These are phyloP conservation scores for Coemansia sp. DNA, from an alignment of 192 early-diverging fungal species.

Conservation along the genomic window DNA sequence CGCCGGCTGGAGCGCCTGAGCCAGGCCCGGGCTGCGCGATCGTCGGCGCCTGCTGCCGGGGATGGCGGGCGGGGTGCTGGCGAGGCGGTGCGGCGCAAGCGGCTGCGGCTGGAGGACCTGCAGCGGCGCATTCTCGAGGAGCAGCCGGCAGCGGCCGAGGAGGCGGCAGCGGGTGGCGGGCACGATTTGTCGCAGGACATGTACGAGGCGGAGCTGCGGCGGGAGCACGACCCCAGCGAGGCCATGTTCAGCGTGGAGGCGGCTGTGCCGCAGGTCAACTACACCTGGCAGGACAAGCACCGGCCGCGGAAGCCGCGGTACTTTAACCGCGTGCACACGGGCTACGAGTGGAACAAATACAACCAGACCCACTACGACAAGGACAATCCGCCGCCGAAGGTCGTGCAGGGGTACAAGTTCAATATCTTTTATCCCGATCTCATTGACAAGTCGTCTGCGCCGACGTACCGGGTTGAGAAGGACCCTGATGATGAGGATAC, in stretches of 20 bases:
- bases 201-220: slow-evolving; percentile 71
- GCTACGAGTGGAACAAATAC: slow-evolving; percentile 99
- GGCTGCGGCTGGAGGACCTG: slow-evolving; percentile 46
- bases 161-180: neutral
- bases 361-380: slow-evolving; percentile 97
- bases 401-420: slow-evolving; percentile 97
- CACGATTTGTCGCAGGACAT: slow-evolving; percentile 39
- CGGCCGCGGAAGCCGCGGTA: slow-evolving; percentile 92
- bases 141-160: slow-evolving; percentile 15
- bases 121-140: slow-evolving; percentile 53
- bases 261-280: slow-evolving; percentile 57
- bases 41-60: slow-evolving; percentile 15
- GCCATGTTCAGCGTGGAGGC: slow-evolving; percentile 78
- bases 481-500: slow-evolving; percentile 73
- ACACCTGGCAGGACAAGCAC: slow-evolving; percentile 93
- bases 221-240: slow-evolving; percentile 77
- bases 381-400: slow-evolving; percentile 98
- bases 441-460: slow-evolving; percentile 88
- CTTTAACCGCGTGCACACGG: slow-evolving; percentile 96
- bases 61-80: slow-evolving; percentile 38
- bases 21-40: slow-evolving; percentile 23
- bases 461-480: slow-evolving; percentile 82
- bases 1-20: slow-evolving; percentile 74
- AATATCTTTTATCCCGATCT: slow-evolving; percentile 99
- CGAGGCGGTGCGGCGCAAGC: slow-evolving; percentile 52